These are phyloP conservation scores for Amaranthus tricolor DNA, from an alignment of 179 eudicot genomes.

Conservation along the genomic window DNA sequence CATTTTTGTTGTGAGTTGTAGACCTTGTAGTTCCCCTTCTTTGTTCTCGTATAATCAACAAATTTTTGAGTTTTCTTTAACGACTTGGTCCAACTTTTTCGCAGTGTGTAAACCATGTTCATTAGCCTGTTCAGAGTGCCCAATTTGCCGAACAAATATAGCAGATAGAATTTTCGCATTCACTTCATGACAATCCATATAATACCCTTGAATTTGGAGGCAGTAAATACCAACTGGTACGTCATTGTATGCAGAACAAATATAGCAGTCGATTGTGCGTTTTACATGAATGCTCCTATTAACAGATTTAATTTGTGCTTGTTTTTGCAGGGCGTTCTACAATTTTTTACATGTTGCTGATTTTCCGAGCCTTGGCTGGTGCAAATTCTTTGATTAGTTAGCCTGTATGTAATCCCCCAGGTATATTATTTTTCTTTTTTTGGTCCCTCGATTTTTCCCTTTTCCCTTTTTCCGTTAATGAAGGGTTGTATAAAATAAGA, in stretches of 20 bases:
- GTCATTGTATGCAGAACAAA: not conserved
- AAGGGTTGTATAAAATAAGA: slow-evolving; percentile 38
- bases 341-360: slow-evolving; percentile 21
- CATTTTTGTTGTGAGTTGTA: slow-evolving; percentile 79
- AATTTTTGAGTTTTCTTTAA: not conserved
- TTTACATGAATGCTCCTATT: not conserved
- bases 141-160: slow-evolving; percentile 88
- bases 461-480: not conserved
- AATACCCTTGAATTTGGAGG: slow-evolving; percentile 33
- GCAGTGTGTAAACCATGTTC: slow-evolving; percentile 99
- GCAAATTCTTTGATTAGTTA: slow-evolving; percentile 57
- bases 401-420: slow-evolving; percentile 46
- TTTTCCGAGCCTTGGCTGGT: slow-evolving; percentile 23
- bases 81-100: slow-evolving; percentile 21
- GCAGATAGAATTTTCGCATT: slow-evolving; percentile 91
- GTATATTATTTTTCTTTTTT: slow-evolving; percentile 30
- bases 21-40: not conserved
- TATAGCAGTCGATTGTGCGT: too few species aligned
- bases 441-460: slow-evolving; percentile 12
- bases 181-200: slow-evolving; percentile 49
- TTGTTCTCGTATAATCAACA: not conserved
- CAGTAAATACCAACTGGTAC: slow-evolving; percentile 8
- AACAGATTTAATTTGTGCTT: not conserved
- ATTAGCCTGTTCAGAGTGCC: slow-evolving; percentile 94
- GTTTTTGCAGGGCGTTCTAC: slow-evolving; percentile 26